These are phyloP conservation scores for Botrytis hyacinthi DNA, from an alignment of 2,329 filamentous ascomycete genomes.

Conservation along the genomic window DNA sequence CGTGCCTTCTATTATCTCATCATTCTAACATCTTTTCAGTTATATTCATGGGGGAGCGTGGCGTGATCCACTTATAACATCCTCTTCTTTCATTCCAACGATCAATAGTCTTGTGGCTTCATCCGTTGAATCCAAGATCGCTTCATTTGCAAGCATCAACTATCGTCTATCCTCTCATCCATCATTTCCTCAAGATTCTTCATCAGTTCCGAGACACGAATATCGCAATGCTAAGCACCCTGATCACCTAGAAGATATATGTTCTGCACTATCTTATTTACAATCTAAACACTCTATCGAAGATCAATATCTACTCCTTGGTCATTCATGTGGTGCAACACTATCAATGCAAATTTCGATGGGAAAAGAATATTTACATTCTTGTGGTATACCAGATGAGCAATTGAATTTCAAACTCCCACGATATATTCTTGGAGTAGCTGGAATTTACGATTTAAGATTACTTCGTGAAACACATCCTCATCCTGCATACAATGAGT, in stretches of 20 bases:
- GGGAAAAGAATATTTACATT: slow-evolving; percentile 7
- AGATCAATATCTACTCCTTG: slow-evolving; percentile 53
- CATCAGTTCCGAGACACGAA: slow-evolving; percentile 21
- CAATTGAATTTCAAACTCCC: slow-evolving; percentile 3
- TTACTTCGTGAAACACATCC: slow-evolving; percentile 26
- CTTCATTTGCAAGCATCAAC: slow-evolving; percentile 63
- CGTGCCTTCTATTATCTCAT: not conserved
- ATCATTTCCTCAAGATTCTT: slow-evolving; percentile 43
- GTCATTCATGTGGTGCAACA: slow-evolving; percentile 63
- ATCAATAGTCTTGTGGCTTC: slow-evolving; percentile 44
- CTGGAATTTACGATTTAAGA: slow-evolving; percentile 64
- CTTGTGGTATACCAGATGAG: slow-evolving; percentile 6
- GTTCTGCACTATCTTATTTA: slow-evolving; percentile 51
- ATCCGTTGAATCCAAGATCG: slow-evolving; percentile 42
- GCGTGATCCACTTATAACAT: slow-evolving; percentile 55
- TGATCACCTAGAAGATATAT: slow-evolving; percentile 58
- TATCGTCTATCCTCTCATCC: slow-evolving; percentile 61
- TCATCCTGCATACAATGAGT: slow-evolving; percentile 28
- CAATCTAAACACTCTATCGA: slow-evolving; percentile 46
- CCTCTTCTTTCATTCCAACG: slow-evolving; percentile 47
- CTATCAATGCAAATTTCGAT: slow-evolving; percentile 53
- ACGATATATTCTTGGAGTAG: slow-evolving; percentile 45
- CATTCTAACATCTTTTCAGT: slow-evolving; percentile 20
- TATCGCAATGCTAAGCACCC: slow-evolving; percentile 54
- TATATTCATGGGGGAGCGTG: slow-evolving; percentile 61